These are phyloP conservation scores for Fusarium udum DNA, from an alignment of 2,329 filamentous ascomycete genomes.

Conservation along the genomic window DNA sequence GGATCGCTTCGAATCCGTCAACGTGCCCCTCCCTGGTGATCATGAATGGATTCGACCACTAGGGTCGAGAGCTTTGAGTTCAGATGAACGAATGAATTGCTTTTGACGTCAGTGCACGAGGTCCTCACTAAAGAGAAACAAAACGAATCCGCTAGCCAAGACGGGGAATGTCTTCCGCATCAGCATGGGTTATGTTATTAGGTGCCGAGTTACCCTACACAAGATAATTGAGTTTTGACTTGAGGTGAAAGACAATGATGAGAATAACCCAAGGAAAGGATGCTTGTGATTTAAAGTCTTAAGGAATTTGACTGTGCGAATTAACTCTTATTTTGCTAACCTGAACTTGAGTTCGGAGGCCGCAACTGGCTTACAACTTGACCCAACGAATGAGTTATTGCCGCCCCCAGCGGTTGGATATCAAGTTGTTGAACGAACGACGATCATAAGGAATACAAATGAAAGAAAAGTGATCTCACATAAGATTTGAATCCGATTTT, in stretches of 20 bases:
- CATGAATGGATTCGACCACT: slow-evolving; percentile 7
- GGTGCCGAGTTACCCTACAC: slow-evolving; percentile 16
- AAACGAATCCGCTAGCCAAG: slow-evolving; percentile 21
- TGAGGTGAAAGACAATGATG: not conserved
- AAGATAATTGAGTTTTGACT: not conserved
- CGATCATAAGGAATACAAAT: not conserved
- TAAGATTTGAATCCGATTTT: not conserved
- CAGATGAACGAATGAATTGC: not conserved
- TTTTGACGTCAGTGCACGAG: slow-evolving; percentile 39
- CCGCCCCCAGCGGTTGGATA: not conserved
- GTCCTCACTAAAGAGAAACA: not conserved
- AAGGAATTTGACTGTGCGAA: too few relatives aligned
- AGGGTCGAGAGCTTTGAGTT: not conserved
- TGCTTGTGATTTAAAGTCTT: not conserved
- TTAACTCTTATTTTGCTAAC: not conserved
- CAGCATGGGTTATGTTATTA: not conserved
- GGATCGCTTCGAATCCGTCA: slow-evolving; percentile 21
- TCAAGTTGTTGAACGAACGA: not conserved
- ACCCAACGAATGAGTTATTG: not conserved
- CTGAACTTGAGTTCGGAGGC: not conserved
- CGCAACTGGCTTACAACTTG: not conserved
- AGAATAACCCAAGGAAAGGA: not conserved
- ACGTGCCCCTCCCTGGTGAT: slow-evolving; percentile 29
- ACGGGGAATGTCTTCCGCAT: not conserved
- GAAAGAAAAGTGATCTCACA: not conserved